Base-by-base conservation (phyloP, 441 rosid species). In the Aquilaria agallochum region DNA sequence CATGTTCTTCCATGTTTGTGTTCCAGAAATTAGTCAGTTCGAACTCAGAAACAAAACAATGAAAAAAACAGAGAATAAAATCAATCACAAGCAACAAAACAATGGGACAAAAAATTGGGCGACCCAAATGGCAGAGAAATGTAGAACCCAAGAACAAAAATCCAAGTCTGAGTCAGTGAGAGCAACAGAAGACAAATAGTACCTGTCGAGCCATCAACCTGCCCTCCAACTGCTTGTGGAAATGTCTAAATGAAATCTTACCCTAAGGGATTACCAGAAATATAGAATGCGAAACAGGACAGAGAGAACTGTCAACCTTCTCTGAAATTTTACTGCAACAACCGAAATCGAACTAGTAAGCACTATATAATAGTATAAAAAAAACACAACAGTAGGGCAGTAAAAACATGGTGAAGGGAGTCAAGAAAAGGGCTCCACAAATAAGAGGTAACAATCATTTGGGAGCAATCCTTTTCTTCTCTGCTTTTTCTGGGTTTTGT, bases 161-260 rank as follows among this genome's bases (percentile, higher is more conserved):
- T 70, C 53, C 52, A 57, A 31, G 36, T 33, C 51, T 30, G 14
- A 8, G 13, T 1, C 14, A 56, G 60, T 58, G 32, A 50, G 53
- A 31, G 30, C 9, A 33, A 60, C 33, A 45, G 59, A 74, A 73
- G 67, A 70, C 76, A 69, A 59, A 44, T 5, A 56, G 30, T 62
- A 77, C 79, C 83, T 71, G 85, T 60, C 59, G 80, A 73, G 83
- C 64, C 83, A 78, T 78, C 56, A 52, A 30, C n/a, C 62, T 48
- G 15, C 34, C 42, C 57, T 47, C 15, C 50, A 44, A 49, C 27
- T 20, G 27, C 27, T 20, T 20, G 27, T 20, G 27, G 27, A 20
- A 20, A 20, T 20, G 54, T 51, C 64, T 60, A 20, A 20, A 20
- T 20, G 27, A 20, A 20, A 20, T 20, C 27, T 20, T 20, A 20